Conservation (phyloP, 495 filamentous ascomycete species). For the Aspergillus bridgeri region DNA sequence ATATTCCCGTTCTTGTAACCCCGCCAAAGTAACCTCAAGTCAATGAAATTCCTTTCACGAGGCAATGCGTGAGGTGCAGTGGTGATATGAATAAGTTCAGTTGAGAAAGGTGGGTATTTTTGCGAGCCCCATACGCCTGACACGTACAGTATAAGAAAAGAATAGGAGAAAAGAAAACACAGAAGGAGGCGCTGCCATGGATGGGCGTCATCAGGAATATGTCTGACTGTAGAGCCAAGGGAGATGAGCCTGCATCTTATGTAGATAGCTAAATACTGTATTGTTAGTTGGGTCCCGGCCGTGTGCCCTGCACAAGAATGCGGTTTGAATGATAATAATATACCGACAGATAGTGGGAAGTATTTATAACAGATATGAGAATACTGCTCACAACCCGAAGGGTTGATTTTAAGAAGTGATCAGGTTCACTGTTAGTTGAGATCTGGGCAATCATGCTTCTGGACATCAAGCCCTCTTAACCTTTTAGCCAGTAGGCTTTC, state of each 20-base stretch:
- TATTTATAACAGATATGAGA: background rate
- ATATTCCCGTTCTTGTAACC: background rate
- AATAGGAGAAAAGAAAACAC: background rate
- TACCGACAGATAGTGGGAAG: background rate
- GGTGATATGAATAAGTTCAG: background rate
- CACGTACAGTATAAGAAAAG: background rate
- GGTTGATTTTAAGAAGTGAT: background rate
- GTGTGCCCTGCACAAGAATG: background rate
- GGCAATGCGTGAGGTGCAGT: background rate
- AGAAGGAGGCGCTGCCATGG: background rate
- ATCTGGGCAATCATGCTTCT: conserved; percentile 21
- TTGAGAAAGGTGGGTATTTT: background rate
- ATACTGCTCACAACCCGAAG: background rate
- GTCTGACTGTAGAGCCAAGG: background rate
- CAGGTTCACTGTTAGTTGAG: background rate
- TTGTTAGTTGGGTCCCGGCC: background rate
- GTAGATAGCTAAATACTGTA: background rate
- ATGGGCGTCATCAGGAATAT: background rate
- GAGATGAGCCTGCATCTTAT: conserved; percentile 10
- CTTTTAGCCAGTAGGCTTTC: conserved; percentile 55
- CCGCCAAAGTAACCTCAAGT: background rate
- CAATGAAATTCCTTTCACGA: background rate
- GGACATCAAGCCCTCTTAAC: conserved; percentile 48
- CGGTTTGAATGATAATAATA: background rate
- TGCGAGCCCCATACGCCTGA: background rate